Evolutionary conservation across 768 basidiomycete species (phyloP), one percentile per base, ranked within the genome.

Genomic region (Xerocomellus amylosporus): DNA sequence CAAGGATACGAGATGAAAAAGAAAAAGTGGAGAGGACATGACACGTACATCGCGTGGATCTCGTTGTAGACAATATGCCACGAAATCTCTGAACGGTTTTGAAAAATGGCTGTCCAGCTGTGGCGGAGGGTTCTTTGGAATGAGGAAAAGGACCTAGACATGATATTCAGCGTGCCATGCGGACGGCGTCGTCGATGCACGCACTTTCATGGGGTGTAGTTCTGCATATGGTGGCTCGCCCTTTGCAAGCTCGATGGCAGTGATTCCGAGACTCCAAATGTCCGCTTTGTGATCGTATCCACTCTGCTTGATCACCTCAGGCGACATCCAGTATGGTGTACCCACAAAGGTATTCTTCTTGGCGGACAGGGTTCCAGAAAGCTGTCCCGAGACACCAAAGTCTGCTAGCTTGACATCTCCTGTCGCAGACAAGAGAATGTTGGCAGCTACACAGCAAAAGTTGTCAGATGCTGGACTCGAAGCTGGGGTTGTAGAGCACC

Each of bases 311-410:
- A 99, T 99, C 22, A 98, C 95, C 68, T 99, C 97, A 7, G 97
- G 97, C 8, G 93, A 93, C 97, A 99, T 99, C 97, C 97, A 99
- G 68, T 98, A 99, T 4, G 96, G 96, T 17, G 96, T 95, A 28
- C 93, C 93, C 31, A 96, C 96, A 68, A 95, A 98, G 1, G 96
- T 99, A 64, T 99, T 98, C 82, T 98, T 94, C 82, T 93, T 93
- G 19, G 90, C 91, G 12, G 89, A 91, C 41, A 95, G 75, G 2
- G 91, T 95, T 4, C 93, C 93, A 20, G 91, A 94, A 28, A 99
- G 79, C 66, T 99, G 97, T 28, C 97, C 97, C 1, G 95, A 98
- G 5, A 99, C 97, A 66, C 97, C 97, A 66, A 99, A 99, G 69
- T 99, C 97, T 42, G 97, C 97, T 24, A 99, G 79, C 70, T 99